Evolutionary conservation across 805 yeast species (phyloP), one percentile per base, ranked within the genome.

Genomic region (Metschnikowia gruessii): DNA sequence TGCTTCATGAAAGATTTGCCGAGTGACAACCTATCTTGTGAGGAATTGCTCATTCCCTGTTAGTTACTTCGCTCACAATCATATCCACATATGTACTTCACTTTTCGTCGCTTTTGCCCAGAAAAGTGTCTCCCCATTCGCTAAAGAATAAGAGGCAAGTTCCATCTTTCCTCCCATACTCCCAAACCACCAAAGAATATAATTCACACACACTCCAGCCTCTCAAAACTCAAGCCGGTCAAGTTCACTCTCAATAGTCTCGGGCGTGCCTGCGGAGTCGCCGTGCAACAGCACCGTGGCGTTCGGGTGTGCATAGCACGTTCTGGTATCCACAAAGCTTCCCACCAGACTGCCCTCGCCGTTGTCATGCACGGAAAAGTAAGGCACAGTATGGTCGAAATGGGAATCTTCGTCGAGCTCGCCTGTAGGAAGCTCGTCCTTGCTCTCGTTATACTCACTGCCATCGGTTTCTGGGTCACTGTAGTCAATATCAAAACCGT

Each of bases 281-380:
- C 49, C 59, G 7, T 43, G 41, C 38, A 55, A 38, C 54, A 47
- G 55, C 4, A 72, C 63, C 35, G 59, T 65, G 22, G 76, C 75
- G 46, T 70, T 64, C 2, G 77, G 77, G 53, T 72, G 77, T 3
- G 77, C 75, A 49, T 55, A 71, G 52, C 72, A 69, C 29, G 69
- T 63, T 29, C 74, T 53, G 37, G 67, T 72, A 32, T 71, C 76
- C 31, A 60, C 51, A 31, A 54, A 54, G 9, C 52, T 51, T 45
- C 54, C 61, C 28, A 50, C 29, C 18, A 71, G 73, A 8, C 73
- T 69, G 34, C 53, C 57, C 19, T 57, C 53, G 7, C 72, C 69
- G 15, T 54, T 57, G 7, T 65, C 68, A 3, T 63, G 60, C 19
- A 57, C 46, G 2, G 74, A 69, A 19, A 67, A 42, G 49, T 44